Conservation (phyloP, 2,329 filamentous ascomycete species). For the Chrysosporium keratinophilum region DNA sequence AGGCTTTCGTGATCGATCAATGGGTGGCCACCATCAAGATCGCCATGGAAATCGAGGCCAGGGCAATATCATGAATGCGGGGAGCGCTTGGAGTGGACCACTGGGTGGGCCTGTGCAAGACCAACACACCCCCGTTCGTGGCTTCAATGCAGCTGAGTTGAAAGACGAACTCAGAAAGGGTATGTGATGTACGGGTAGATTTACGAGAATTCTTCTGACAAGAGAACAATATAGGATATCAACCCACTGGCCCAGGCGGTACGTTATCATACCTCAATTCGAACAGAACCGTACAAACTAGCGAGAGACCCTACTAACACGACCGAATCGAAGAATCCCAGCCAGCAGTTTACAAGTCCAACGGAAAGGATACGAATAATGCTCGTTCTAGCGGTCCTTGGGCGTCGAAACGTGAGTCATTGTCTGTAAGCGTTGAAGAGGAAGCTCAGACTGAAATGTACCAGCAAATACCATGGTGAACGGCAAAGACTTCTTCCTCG, state of each 20-base stretch:
- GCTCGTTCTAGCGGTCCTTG: conserved; percentile 33
- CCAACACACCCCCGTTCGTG: conserved; percentile 34
- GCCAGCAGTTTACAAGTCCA: conserved; percentile 30
- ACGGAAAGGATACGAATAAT: conserved; percentile 28
- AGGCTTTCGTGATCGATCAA: conserved; percentile 21
- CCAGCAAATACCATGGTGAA: conserved; percentile 40
- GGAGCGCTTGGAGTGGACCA: conserved; percentile 21
- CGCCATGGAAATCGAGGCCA: conserved; percentile 26
- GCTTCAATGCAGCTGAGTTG: conserved; percentile 36
- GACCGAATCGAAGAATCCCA: conserved; percentile 7
- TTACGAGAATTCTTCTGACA: not conserved
- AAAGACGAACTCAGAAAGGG: conserved; percentile 35
- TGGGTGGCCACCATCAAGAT: conserved; percentile 21
- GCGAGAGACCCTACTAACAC: not conserved
- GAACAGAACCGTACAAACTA: not conserved
- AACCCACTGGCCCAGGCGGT: conserved; percentile 25
- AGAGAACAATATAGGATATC: conserved; percentile 15
- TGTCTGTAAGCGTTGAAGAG: not conserved
- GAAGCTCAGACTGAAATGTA: conserved; percentile 11
- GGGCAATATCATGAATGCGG: conserved; percentile 17
- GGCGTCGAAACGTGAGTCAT: conserved; percentile 35
- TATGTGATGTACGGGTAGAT: conserved; percentile 16
- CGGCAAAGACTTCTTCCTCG: conserved; percentile 42
- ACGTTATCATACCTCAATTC: conserved; percentile 7
- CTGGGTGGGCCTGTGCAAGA: conserved; percentile 23